Conservation (phyloP, 371 early-diverging fungal species). For the Rhizomucor miehei region DNA sequence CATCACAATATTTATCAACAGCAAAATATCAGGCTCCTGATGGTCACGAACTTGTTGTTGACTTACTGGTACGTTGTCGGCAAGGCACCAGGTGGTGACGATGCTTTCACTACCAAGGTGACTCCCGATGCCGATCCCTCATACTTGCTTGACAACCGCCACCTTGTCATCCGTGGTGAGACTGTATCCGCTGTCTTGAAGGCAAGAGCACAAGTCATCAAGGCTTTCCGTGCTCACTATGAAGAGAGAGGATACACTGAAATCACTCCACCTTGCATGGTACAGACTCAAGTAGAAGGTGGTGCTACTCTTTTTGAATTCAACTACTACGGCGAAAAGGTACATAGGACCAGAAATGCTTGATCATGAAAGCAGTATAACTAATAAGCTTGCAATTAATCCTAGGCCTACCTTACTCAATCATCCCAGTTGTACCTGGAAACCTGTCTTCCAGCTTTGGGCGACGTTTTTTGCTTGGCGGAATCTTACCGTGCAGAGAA, state of each 20-base stretch:
- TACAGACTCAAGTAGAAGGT: conserved; percentile 99
- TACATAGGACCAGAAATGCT: conserved; percentile 8
- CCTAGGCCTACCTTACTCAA: conserved; percentile 98
- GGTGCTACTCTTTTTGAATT: conserved; percentile 97
- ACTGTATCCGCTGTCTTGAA: conserved; percentile 88
- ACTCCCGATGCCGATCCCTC: conserved; percentile 89
- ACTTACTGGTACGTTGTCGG: conserved; percentile 95
- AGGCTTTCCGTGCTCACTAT: conserved; percentile 95
- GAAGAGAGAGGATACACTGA: conserved; percentile 82
- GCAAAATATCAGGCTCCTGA: conserved; percentile 76
- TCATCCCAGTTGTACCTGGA: conserved; percentile 99
- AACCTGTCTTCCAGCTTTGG: conserved; percentile 95
- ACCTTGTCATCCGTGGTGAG: conserved; percentile 96
- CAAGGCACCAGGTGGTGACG: conserved; percentile 94
- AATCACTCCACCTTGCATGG: conserved; percentile 99
- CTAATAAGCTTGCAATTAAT: neutral
- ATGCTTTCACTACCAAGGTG: conserved; percentile 89
- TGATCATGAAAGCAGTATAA: neutral
- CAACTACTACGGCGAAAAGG: conserved; percentile 96
- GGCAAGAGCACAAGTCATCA: conserved; percentile 86
- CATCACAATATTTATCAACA: neutral
- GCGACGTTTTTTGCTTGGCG: conserved; percentile 97
- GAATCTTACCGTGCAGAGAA: conserved; percentile 99
- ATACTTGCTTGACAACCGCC: conserved; percentile 91
- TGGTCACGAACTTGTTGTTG: conserved; percentile 92